These are phyloP conservation scores for Apophysomyces elegans DNA, from an alignment of 371 early-diverging fungal genomes.

Conservation along the genomic window DNA sequence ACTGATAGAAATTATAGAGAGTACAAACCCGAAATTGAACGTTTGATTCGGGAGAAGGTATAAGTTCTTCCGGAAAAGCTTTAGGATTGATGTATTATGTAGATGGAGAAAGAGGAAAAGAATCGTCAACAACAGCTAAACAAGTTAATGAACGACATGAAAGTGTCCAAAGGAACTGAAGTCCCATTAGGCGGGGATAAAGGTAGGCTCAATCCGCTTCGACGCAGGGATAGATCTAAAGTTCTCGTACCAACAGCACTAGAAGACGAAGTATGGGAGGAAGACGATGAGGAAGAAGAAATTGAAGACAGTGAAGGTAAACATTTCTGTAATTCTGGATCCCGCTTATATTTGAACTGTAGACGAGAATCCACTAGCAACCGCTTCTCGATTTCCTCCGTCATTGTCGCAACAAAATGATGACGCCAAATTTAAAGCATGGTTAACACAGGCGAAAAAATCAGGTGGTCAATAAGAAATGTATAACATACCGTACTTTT, in stretches of 20 bases:
- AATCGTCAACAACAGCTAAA: conserved; percentile 55
- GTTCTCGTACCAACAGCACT: conserved; percentile 4
- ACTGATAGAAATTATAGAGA: conserved; percentile 44
- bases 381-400: conserved; percentile 49
- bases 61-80: conserved; percentile 16
- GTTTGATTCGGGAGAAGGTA: conserved; percentile 66
- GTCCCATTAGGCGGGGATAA: conserved; percentile 41
- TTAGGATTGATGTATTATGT: conserved; percentile 30
- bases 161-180: conserved; percentile 47
- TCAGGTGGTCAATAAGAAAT: conserved; percentile 17
- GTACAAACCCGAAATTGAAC: conserved; percentile 81
- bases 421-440: conserved; percentile 41
- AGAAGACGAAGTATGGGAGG: conserved; percentile 37
- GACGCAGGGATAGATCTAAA: neutral
- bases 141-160: conserved; percentile 69
- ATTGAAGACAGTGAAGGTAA: conserved; percentile 45
- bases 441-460: conserved; percentile 35
- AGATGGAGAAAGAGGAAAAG: conserved; percentile 52
- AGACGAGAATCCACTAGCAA: conserved; percentile 40
- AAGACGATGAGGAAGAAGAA: conserved; percentile 36
- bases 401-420: conserved; percentile 38
- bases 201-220: too few species aligned
- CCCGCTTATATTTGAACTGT: neutral
- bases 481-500: neutral
- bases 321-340: conserved; percentile 8